phyloP scores from a whole-genome alignment of 2,329 filamentous ascomycete genomes.

The Stagonosporopsis rhizophila region DNA sequence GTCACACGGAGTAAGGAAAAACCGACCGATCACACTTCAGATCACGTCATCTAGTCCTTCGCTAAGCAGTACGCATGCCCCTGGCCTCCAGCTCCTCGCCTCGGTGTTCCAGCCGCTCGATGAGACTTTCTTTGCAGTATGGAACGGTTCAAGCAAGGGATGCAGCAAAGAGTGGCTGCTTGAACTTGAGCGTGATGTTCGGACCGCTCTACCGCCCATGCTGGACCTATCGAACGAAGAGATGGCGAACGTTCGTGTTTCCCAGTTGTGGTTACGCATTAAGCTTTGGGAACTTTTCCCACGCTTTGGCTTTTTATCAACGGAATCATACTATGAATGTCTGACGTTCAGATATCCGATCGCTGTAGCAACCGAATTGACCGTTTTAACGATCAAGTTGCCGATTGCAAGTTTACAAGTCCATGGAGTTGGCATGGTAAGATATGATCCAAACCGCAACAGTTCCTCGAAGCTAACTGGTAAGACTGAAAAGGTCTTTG shows the following conservation, averaged over 20 bases:
- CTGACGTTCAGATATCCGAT: constrained; percentile 70
- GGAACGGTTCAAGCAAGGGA: constrained; percentile 69
- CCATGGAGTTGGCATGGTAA: constrained; percentile 41
- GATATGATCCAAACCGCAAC: neutral
- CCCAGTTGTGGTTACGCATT: constrained; percentile 71
- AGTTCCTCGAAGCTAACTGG: constrained; percentile 9
- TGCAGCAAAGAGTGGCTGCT: constrained; percentile 65
- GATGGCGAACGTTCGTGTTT: constrained; percentile 63
- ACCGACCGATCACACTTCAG: constrained; percentile 73
- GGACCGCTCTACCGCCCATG: constrained; percentile 61
- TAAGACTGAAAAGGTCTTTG: constrained; percentile 39
- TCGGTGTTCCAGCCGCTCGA: constrained; percentile 72
- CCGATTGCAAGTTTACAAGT: constrained; percentile 33
- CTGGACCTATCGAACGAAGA: constrained; percentile 61
- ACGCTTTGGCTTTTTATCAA: constrained; percentile 61
- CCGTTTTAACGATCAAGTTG: constrained; percentile 48
- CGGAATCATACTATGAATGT: constrained; percentile 57
- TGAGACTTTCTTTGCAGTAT: constrained; percentile 67
- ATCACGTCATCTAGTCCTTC: constrained; percentile 72
- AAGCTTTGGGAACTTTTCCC: constrained; percentile 68
- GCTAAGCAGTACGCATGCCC: constrained; percentile 66
- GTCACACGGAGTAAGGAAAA: constrained; percentile 74
- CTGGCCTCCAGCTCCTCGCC: constrained; percentile 63
- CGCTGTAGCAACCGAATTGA: constrained; percentile 67
- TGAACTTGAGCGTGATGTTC: constrained; percentile 68